A percentile compares a stretch with the other conserved stretches of the same genome.
Evolutionary conservation across 306 rosid genomes (phyloP).

Genomic region (Rosa multiflora): DNA sequence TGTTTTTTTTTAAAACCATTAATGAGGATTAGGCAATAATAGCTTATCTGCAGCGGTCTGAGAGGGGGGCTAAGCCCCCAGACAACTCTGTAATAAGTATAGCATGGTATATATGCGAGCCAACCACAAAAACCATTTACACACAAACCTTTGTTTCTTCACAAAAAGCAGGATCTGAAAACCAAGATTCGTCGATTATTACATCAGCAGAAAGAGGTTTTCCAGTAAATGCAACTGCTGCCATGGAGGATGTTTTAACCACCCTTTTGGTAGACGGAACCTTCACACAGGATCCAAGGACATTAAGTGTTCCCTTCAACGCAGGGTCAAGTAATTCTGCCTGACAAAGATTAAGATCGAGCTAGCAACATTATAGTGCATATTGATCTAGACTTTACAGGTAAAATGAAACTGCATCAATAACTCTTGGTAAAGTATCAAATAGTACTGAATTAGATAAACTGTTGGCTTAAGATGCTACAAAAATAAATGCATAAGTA

Average conservation of each 20-base stretch:
- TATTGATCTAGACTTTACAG: no score
- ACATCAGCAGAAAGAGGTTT: slow-evolving; percentile 13
- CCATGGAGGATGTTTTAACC: slow-evolving; percentile 24
- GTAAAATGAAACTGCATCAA: no score
- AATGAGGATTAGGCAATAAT: no score
- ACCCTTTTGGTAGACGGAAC: slow-evolving; percentile 20
- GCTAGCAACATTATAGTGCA: no score
- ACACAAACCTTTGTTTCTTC: slow-evolving; percentile 8
- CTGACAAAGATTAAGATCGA: slow-evolving; percentile 3
- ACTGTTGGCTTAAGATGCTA: no score
- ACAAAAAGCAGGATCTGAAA: slow-evolving; percentile 6
- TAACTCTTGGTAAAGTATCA: no score
- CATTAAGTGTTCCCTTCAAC: slow-evolving; percentile 28
- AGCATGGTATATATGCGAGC: no score
- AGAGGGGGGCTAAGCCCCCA: no score
- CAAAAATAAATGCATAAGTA: no score
- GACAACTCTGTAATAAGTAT: background rate
- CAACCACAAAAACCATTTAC: background rate
- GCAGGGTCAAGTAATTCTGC: slow-evolving; percentile 31
- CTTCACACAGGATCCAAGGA: slow-evolving; percentile 24
- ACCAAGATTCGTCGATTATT: slow-evolving; percentile 8
- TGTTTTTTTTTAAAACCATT: no score
- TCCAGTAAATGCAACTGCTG: background rate
- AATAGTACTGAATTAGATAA: no score
- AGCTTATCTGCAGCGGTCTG: no score